Percentiles rank a stretch among this genome's conserved stretches.
These are phyloP conservation scores for Citrullus colocynthis DNA, from an alignment of 306 rosid species.

Conservation along the genomic window DNA sequence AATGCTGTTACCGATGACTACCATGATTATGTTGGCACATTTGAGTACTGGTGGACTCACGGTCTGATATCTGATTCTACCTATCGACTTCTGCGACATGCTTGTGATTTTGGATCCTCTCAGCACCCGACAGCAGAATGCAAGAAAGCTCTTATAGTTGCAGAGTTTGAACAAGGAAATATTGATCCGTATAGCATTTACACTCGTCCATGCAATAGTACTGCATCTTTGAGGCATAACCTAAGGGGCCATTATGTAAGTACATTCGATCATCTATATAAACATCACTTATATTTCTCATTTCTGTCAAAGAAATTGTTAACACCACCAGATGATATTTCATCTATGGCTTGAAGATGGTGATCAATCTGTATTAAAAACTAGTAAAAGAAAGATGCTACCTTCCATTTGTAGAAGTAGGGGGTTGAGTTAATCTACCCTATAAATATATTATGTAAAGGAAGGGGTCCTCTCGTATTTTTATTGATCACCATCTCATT, in stretches of 20 bases:
- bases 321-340: neutral
- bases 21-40: slow-evolving; percentile 78
- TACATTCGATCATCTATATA: neutral
- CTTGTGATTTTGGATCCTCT: slow-evolving; percentile 55
- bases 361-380: neutral
- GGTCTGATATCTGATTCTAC: slow-evolving; percentile 94
- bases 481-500: neutral
- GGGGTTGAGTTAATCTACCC: neutral
- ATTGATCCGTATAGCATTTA: slow-evolving; percentile 80
- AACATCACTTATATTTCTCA: neutral
- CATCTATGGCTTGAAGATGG: neutral
- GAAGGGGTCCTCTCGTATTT: neutral
- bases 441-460: neutral
- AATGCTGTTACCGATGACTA: slow-evolving; percentile 91
- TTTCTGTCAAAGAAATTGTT: neutral
- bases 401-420: neutral
- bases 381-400: neutral
- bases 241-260: slow-evolving; percentile 83
- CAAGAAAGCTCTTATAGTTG: slow-evolving; percentile 38
- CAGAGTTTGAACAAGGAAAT: slow-evolving; percentile 63
- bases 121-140: slow-evolving; percentile 71
- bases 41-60: slow-evolving; percentile 94
- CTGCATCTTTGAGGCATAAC: slow-evolving; percentile 35
- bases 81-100: slow-evolving; percentile 31
- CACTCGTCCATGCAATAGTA: slow-evolving; percentile 56